Evolutionary conservation across 257 asterid species (phyloP).

Genomic region (Handroanthus guayacan): DNA sequence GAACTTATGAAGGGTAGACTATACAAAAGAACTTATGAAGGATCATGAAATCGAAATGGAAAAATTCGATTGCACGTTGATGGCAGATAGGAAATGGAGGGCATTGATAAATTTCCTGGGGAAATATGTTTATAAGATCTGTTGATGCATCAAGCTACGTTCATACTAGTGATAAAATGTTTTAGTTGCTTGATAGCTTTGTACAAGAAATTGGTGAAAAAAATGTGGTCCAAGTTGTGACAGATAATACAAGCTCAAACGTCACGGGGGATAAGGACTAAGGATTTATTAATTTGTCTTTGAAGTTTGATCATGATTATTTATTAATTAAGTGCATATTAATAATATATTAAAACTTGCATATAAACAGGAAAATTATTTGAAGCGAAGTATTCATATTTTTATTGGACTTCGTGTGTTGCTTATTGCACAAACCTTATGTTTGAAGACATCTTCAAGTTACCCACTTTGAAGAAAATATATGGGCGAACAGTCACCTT

Average conservation of each 20-base stretch:
- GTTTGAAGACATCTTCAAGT: conserved; percentile 8
- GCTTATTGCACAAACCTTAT: conserved; percentile 1
- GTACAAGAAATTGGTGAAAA: neutral
- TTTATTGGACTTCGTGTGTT: neutral
- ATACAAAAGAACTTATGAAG: too few relatives aligned
- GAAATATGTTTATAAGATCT: too few relatives aligned
- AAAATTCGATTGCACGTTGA: too few relatives aligned
- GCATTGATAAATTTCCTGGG: too few relatives aligned
- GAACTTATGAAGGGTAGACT: too few relatives aligned
- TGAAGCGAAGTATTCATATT: neutral
- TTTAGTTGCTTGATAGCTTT: neutral
- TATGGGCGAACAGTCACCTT: neutral
- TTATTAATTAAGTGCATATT: neutral
- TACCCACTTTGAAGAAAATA: neutral
- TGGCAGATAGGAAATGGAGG: too few relatives aligned
- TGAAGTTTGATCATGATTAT: neutral
- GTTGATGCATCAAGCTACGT: neutral
- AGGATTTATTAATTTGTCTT: neutral
- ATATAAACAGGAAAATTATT: neutral
- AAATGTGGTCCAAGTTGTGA: conserved; percentile 2
- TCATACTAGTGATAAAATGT: neutral
- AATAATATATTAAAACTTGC: neutral
- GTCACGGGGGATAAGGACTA: neutral
- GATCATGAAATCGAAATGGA: too few relatives aligned
- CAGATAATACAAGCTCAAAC: neutral